These are phyloP conservation scores for Metrosideros polymorpha DNA, from an alignment of 441 rosid species.

Conservation along the genomic window DNA sequence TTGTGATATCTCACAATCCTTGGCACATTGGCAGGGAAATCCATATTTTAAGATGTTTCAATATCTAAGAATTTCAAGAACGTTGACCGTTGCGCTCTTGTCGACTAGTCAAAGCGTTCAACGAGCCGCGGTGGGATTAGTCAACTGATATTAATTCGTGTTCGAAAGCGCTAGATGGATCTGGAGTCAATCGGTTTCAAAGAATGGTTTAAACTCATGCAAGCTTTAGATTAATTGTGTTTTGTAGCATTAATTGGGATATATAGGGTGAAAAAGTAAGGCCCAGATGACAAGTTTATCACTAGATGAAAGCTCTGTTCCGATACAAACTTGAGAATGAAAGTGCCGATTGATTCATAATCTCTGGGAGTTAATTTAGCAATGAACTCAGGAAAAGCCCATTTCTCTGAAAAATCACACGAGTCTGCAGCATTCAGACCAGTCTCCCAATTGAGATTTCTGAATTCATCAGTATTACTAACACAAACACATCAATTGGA, in stretches of 20 bases:
- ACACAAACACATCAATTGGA: neutral
- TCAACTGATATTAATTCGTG: neutral
- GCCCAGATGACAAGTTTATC: neutral
- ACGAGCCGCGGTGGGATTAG: neutral
- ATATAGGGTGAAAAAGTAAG: neutral
- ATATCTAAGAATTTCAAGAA: neutral
- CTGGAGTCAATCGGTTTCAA: neutral
- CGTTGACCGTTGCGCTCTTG: neutral
- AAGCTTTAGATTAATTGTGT: too few relatives aligned
- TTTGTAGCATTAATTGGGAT: neutral
- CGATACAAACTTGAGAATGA: neutral
- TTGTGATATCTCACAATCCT: neutral
- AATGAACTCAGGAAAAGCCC: neutral
- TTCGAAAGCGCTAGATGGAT: neutral
- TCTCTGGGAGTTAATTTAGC: neutral
- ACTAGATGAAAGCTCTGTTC: neutral
- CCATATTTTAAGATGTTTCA: neutral
- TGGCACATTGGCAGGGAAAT: neutral
- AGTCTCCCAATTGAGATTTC: neutral
- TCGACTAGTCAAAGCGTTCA: neutral
- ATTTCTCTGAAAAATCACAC: neutral
- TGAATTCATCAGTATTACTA: neutral
- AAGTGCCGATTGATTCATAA: neutral
- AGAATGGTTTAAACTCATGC: too few relatives aligned
- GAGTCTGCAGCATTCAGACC: neutral